Conservation (phyloP, 1,139 yeast species). For the Magnusiomyces ingens region DNA sequence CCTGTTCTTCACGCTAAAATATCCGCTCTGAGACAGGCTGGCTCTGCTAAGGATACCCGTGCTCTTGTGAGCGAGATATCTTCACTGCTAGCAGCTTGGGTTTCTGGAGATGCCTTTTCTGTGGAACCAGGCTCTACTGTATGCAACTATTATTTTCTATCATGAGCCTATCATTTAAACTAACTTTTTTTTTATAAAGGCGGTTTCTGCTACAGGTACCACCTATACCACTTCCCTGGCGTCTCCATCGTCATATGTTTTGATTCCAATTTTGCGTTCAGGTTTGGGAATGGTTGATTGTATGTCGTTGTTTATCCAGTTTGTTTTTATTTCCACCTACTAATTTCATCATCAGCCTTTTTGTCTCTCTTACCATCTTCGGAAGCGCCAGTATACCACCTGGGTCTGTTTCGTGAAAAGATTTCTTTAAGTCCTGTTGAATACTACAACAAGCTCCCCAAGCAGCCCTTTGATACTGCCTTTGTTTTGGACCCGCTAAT, state of each 20-base stretch:
- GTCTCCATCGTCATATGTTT: conserved; percentile 24
- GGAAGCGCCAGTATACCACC: conserved; percentile 30
- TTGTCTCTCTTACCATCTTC: conserved; percentile 27
- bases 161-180: background rate
- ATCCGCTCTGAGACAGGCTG: conserved; percentile 26
- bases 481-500: conserved; percentile 33
- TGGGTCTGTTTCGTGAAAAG: conserved; percentile 33
- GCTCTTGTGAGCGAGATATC: conserved; percentile 26
- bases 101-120: conserved; percentile 17
- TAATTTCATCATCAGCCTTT: conserved; percentile 20
- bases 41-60: conserved; percentile 23
- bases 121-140: conserved; percentile 14
- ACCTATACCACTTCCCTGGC: conserved; percentile 16
- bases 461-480: conserved; percentile 24
- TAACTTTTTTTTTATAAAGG: conserved; percentile 3
- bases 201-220: conserved; percentile 23
- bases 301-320: conserved; percentile 4
- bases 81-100: conserved; percentile 29
- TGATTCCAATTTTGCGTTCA: conserved; percentile 32
- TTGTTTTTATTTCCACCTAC: background rate
- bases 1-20: conserved; percentile 28
- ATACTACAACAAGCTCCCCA: conserved; percentile 34
- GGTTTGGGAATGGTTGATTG: conserved; percentile 31
- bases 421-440: conserved; percentile 32
- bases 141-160: background rate